Evolutionary conservation across 2,329 filamentous ascomycete species (phyloP), one percentile per base, ranked within the genome.

Genomic region (Elsinoe necatrix): DNA sequence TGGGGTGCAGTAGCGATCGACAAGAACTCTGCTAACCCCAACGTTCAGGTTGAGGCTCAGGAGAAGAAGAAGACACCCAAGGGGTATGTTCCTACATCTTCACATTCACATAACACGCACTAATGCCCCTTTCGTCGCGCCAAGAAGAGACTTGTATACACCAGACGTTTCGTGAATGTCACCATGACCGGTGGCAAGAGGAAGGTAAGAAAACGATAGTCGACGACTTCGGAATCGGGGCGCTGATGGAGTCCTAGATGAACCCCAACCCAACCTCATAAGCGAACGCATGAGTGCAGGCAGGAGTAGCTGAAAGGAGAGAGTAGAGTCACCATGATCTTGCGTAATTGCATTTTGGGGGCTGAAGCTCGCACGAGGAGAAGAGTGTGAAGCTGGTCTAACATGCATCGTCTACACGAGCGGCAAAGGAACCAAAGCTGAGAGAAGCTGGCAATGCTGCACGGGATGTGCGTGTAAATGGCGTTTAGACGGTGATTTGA

Each of bases 21-120:
- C 27, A 4, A n/a, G 47, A 11, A 55, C 23, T 55, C 29, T 56
- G 42, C 54, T 43, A 56, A 73, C 69, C 73, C 69, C 4, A 37
- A n/a, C 12, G 9, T 37, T 7, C 34, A 37, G 34, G 87, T 92
- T 76, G 88, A 93, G 78, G 77, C 81, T 59, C 86, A 91, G 78
- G 91, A 96, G 86, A 95, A 95, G 86, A 81, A 87, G 79, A 96
- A 97, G 87, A 82, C 80, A 69, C 90, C 92, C 74, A 96, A 96
- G 85, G 92, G 92, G 34, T 37, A 12, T n/a, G 34, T 14, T 37
- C 3, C 34, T 6, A 37, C 34, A 37, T 11, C 34, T 37, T 12
- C 34, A 37, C 14, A 11, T n/a, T 37, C 9, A 12, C 14, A 14
- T 14, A 11, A 37, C 34, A 37, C 14, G 27, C 27, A 37, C 34